A percentile compares a stretch with the other conserved stretches of the same genome.
Conservation (phyloP, 495 filamentous ascomycete species). For the Apodospora peruviana region DNA sequence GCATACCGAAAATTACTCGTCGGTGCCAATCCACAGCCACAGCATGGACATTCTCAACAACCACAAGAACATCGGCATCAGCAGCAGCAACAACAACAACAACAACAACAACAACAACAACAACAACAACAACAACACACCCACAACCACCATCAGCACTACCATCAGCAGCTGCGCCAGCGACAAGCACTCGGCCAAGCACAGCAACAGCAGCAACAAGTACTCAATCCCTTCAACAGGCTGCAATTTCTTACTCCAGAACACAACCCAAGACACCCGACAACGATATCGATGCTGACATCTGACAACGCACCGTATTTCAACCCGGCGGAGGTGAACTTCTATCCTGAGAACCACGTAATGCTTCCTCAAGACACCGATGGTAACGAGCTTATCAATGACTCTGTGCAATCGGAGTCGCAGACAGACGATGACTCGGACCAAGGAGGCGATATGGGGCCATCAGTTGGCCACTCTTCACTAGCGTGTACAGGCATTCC, state of each 20-base stretch:
- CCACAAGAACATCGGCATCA: not conserved
- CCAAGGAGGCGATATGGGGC: no score
- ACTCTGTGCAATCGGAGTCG: conserved; percentile 22
- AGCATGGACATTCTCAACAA: not conserved
- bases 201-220: conserved; percentile 1
- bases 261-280: not conserved
- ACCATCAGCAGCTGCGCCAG: not conserved
- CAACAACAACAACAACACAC: not conserved
- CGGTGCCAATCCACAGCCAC: conserved; percentile 10
- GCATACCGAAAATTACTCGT: conserved; percentile 50
- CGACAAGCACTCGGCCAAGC: not conserved
- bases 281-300: conserved; percentile 35
- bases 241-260: not conserved
- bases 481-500: no score
- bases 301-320: conserved; percentile 34
- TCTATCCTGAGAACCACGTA: conserved; percentile 11
- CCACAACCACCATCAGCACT: not conserved
- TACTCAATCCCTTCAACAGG: conserved; percentile 4
- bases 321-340: conserved; percentile 9
- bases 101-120: not conserved
- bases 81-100: not conserved
- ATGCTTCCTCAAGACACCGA: not conserved
- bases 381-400: conserved; percentile 1
- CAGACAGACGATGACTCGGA: conserved; percentile 16
- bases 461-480: no score